Base-by-base conservation (phyloP, 2,329 filamentous ascomycete species). In the Colletotrichum paranaense region DNA sequence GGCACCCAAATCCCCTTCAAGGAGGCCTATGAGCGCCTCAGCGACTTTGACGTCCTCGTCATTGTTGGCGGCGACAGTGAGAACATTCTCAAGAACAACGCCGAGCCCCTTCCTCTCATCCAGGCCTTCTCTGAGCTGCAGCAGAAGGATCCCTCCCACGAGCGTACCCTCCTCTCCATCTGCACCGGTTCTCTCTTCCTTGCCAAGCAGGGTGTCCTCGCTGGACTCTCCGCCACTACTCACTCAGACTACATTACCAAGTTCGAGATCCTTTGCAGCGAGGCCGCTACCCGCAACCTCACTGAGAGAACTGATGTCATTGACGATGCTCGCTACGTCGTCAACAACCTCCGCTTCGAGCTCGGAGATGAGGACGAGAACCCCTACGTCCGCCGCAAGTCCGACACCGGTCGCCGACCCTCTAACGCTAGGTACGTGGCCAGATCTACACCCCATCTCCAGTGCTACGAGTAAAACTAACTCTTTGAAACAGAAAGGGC, bases 301-400 rank as follows among this genome's bases (percentile, higher is more conserved):
- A 89, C 91, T 69, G 92, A 95, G 85, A 92, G 93, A 80, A 95
- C 93, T 78, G 94, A 97, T 79, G 93, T 97, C 75, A 89, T 96
- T 79, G 94, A 97, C 80, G 92, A 94, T 76, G 88, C 89, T 79
- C 90, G 94, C 79, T 97, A 97, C 81, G 94, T 97, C 24, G 94
- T 97, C 82, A 97, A 97, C 88, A 97, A 97, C 84, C 92, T 95
- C 73, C 93, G 94, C 77, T 97, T 96, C 82, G 94, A 97, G 78
- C 87, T 97, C 77, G 92, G 93, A 74, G 91, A 95, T 79, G 91
- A 93, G 79, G 93, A 95, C 75, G 92, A 95, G 83, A 96, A 94
- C 83, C 93, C 93, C 38, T 96, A 96, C 84, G 92, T 97, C 81
- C 89, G 93, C 78, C 91, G 90, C 86, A 94, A 93, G 88, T 90